Evolutionary conservation across 768 basidiomycete genomes (phyloP).

Genomic region (Daedaleopsis nitida): DNA sequence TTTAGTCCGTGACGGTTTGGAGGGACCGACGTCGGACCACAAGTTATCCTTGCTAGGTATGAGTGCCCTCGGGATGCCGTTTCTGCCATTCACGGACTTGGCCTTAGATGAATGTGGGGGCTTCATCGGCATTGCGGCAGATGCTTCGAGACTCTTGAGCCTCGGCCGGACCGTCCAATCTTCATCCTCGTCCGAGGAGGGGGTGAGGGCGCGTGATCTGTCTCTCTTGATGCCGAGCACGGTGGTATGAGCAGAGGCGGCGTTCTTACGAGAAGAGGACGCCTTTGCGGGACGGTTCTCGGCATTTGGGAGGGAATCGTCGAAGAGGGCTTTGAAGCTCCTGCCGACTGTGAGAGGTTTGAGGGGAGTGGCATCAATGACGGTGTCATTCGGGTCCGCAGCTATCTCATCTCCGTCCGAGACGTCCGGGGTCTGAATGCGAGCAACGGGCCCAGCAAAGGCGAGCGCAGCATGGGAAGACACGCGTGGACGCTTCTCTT

Average conservation of each 20-base stretch:
- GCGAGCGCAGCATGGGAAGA: conserved; percentile 42
- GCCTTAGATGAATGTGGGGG: not conserved
- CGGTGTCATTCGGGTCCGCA: conserved; percentile 39
- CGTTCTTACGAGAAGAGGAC: conserved; percentile 8
- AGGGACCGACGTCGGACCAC: conserved; percentile 18
- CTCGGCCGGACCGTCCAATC: conserved; percentile 22
- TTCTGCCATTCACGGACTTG: conserved; percentile 13
- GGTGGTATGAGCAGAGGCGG: conserved; percentile 3
- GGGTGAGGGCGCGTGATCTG: conserved; percentile 24
- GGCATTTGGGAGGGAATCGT: conserved; percentile 36
- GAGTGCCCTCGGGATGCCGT: conserved; percentile 18
- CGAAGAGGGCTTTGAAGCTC: conserved; percentile 69
- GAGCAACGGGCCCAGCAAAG: conserved; percentile 36
- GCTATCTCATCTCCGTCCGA: conserved; percentile 36
- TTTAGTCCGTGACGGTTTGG: conserved; percentile 2
- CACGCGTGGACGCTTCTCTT: conserved; percentile 70
- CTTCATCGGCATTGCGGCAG: conserved; percentile 2
- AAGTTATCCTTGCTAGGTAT: conserved; percentile 28
- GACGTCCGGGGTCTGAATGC: conserved; percentile 35
- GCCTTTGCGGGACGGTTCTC: conserved; percentile 11
- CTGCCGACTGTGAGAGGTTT: conserved; percentile 60
- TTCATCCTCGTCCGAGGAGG: conserved; percentile 25
- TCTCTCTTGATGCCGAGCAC: conserved; percentile 13
- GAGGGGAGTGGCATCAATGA: conserved; percentile 72
- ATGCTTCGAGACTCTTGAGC: conserved; percentile 24